Evolutionary conservation across 225 moss, liverwort and hornwort species (phyloP).

Genomic region (Ulota crispa): DNA sequence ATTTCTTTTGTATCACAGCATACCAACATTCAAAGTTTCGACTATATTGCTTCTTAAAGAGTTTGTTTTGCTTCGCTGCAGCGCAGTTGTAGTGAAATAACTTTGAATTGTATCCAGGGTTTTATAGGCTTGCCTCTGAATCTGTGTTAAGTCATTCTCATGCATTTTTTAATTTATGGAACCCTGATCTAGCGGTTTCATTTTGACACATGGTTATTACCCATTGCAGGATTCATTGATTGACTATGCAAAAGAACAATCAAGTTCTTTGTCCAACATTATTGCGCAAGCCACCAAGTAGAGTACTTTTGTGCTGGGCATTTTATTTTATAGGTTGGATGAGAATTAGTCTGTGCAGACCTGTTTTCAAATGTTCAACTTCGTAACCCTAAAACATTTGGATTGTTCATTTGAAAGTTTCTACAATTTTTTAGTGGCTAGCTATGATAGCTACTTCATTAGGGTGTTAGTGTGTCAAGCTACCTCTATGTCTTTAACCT

Average conservation of each 20-base stretch:
- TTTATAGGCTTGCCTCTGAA: constrained; percentile 17
- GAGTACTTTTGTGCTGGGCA: not conserved
- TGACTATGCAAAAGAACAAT: constrained; percentile 97
- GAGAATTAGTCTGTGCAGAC: constrained; percentile 6
- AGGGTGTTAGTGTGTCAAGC: not conserved
- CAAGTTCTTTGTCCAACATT: constrained; percentile 91
- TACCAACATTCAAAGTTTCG: constrained; percentile 3
- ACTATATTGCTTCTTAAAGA: constrained; percentile 11
- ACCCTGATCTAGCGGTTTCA: not conserved
- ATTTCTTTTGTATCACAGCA: not conserved
- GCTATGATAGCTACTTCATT: not conserved
- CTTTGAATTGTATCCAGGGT: not conserved
- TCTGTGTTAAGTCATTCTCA: not conserved
- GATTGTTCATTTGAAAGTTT: not conserved
- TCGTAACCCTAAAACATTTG: not conserved
- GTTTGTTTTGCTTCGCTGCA: not conserved
- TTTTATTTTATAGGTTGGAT: not conserved
- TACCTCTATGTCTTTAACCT: not conserved
- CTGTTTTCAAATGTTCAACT: constrained; percentile 3
- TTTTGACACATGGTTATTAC: constrained; percentile 2
- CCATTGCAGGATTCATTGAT: constrained; percentile 86
- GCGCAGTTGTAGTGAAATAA: not conserved
- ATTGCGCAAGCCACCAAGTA: constrained; percentile 15
- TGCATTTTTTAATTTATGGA: not conserved
- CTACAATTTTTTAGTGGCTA: constrained; percentile 3